These are phyloP conservation scores for Coniochaeta sp. DNA, from an alignment of 2,329 filamentous ascomycete species.

Conservation along the genomic window DNA sequence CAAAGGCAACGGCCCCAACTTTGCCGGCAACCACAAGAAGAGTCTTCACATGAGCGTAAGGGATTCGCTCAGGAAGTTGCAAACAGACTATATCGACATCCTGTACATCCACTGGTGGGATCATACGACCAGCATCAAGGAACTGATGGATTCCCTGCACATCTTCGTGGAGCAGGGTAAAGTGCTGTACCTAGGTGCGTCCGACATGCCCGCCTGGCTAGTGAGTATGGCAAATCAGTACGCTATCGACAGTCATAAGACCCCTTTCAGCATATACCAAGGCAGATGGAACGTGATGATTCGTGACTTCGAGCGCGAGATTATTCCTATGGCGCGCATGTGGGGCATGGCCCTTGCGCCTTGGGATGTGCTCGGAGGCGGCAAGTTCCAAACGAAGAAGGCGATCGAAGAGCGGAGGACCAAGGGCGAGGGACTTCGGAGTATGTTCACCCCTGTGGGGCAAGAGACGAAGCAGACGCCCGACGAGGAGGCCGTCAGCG, in stretches of 20 bases:
- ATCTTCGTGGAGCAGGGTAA: constrained; percentile 31
- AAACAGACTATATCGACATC: constrained; percentile 35
- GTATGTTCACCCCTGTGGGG: constrained; percentile 6
- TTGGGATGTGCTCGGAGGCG: constrained; percentile 52
- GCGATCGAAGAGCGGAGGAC: constrained; percentile 21
- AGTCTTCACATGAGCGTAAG: constrained; percentile 32
- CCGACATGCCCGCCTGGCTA: constrained; percentile 60
- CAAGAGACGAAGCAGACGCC: constrained; percentile 30
- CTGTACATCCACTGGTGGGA: constrained; percentile 39
- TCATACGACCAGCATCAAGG: constrained; percentile 29
- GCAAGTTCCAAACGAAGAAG: constrained; percentile 36
- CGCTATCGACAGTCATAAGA: constrained; percentile 61
- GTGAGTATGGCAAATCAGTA: constrained; percentile 32
- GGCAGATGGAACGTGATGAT: constrained; percentile 49
- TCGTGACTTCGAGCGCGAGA: constrained; percentile 14
- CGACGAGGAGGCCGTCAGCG: constrained; percentile 42
- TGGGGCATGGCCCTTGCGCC: constrained; percentile 46
- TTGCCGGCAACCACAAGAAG: constrained; percentile 32
- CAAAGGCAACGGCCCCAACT: constrained; percentile 30
- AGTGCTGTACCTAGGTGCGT: constrained; percentile 32
- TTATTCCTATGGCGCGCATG: constrained; percentile 30
- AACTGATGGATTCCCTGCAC: constrained; percentile 34
- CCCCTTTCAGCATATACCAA: constrained; percentile 63
- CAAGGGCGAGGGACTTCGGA: constrained; percentile 29
- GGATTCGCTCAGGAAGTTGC: constrained; percentile 35